Conservation (phyloP, 805 yeast genomes). For the Ogataea wickerhamii region DNA sequence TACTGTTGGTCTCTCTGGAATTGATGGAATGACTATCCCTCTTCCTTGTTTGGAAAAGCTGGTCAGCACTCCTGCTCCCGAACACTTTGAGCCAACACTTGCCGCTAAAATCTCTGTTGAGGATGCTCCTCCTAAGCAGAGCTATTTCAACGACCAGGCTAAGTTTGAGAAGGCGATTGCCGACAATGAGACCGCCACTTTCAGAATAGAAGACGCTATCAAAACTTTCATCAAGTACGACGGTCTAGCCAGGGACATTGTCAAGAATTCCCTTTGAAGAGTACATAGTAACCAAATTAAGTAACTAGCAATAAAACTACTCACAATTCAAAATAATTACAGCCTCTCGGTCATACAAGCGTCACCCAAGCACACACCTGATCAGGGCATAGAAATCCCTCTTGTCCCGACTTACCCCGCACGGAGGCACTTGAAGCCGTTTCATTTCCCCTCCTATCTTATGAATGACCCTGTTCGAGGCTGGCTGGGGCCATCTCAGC, state of each 20-base stretch:
- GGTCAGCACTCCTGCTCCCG: constrained; percentile 23
- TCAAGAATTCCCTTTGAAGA: constrained; percentile 7
- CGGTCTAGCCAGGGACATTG: constrained; percentile 12
- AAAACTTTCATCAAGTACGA: constrained; percentile 18
- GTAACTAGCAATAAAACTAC: too few species aligned
- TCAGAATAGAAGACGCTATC: constrained; percentile 19
- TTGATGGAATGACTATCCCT: constrained; percentile 35
- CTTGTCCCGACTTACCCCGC: too few species aligned
- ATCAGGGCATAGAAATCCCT: too few species aligned
- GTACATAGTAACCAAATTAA: too few species aligned
- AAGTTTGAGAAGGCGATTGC: constrained; percentile 12
- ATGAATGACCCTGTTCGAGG: too few species aligned
- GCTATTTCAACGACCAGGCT: constrained; percentile 19
- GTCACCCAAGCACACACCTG: too few species aligned
- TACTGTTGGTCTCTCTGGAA: constrained; percentile 29
- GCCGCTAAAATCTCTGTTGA: constrained; percentile 11
- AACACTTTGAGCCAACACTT: constrained; percentile 23
- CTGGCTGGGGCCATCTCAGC: too few species aligned
- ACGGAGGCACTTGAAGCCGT: too few species aligned
- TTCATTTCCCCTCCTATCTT: too few species aligned
- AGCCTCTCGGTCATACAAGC: too few species aligned
- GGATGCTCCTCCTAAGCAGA: constrained; percentile 19
- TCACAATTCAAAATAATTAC: too few species aligned
- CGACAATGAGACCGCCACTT: constrained; percentile 13
- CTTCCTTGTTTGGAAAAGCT: constrained; percentile 26